These are phyloP conservation scores for Oldenlandia corymbosa DNA, from an alignment of 257 asterid species.

Conservation along the genomic window DNA sequence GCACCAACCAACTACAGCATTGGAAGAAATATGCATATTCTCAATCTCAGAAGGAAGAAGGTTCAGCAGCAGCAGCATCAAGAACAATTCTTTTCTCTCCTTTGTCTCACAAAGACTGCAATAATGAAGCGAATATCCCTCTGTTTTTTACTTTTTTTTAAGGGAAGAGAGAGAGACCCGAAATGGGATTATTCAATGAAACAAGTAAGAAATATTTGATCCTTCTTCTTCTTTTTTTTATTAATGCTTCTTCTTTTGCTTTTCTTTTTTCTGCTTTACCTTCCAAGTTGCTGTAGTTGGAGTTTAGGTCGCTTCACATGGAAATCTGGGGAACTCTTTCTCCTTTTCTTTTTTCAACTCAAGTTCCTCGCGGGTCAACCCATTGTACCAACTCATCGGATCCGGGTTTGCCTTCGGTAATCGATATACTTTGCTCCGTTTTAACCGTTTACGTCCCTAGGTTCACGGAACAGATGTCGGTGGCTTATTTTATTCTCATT, in stretches of 20 bases:
- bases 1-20: slow-evolving; percentile 3
- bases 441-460: too few species aligned
- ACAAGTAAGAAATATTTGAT: slow-evolving; percentile 31
- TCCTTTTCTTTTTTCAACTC: slow-evolving; percentile 10
- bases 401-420: background rate
- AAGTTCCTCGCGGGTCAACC: background rate
- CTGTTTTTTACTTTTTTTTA: slow-evolving; percentile 1
- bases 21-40: background rate
- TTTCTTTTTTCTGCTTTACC: slow-evolving; percentile 7
- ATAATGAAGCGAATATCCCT: slow-evolving; percentile 1
- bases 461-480: slow-evolving; percentile 17
- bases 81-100: background rate
- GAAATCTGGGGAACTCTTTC: slow-evolving; percentile 16
- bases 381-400: background rate
- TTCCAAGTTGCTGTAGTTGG: slow-evolving; percentile 16
- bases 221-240: slow-evolving; percentile 1
- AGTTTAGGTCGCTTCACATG: slow-evolving; percentile 51
- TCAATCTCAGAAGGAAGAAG: background rate
- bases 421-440: background rate
- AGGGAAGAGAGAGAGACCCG: background rate
- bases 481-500: background rate
- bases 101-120: background rate
- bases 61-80: background rate
- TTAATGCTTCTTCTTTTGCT: slow-evolving; percentile 3
- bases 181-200: slow-evolving; percentile 26